Conservation (phyloP, 148 eudicot species). For the Heliamphora exappendiculata region DNA sequence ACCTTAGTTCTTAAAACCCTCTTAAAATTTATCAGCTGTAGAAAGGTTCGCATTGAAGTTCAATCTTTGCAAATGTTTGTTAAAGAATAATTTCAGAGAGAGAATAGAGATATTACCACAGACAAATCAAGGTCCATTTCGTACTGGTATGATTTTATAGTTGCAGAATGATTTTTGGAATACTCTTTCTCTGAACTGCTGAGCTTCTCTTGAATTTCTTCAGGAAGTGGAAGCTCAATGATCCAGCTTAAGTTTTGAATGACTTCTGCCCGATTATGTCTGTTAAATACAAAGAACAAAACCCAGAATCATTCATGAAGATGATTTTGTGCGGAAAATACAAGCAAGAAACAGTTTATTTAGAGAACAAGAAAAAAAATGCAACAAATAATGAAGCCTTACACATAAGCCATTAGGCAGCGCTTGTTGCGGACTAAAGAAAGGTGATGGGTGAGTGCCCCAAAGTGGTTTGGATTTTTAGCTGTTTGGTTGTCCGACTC, state of each 20-base stretch:
- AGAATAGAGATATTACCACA: conserved; percentile 43
- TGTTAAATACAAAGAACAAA: conserved; percentile 18
- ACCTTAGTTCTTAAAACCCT: neutral
- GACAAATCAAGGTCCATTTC: conserved; percentile 74
- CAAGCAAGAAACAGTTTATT: neutral
- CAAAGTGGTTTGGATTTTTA: conserved; percentile 72
- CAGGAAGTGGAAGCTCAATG: conserved; percentile 67
- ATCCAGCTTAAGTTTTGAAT: conserved; percentile 71
- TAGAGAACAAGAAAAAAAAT: neutral
- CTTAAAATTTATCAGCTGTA: neutral
- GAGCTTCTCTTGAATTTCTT: conserved; percentile 69
- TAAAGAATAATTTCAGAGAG: neutral
- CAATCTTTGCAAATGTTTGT: neutral
- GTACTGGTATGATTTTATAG: conserved; percentile 54
- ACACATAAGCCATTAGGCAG: conserved; percentile 87
- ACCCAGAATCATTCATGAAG: neutral
- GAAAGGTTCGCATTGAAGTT: neutral
- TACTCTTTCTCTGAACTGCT: conserved; percentile 71
- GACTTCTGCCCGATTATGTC: conserved; percentile 74
- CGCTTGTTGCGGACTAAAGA: conserved; percentile 89
- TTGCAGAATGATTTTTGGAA: conserved; percentile 54
- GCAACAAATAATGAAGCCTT: conserved; percentile 15
- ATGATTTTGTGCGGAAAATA: neutral
- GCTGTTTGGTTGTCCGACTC: conserved; percentile 53
- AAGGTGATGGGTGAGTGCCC: conserved; percentile 85